Base-by-base conservation (phyloP, 495 filamentous ascomycete species). In the Opeltia flavorubescens region DNA sequence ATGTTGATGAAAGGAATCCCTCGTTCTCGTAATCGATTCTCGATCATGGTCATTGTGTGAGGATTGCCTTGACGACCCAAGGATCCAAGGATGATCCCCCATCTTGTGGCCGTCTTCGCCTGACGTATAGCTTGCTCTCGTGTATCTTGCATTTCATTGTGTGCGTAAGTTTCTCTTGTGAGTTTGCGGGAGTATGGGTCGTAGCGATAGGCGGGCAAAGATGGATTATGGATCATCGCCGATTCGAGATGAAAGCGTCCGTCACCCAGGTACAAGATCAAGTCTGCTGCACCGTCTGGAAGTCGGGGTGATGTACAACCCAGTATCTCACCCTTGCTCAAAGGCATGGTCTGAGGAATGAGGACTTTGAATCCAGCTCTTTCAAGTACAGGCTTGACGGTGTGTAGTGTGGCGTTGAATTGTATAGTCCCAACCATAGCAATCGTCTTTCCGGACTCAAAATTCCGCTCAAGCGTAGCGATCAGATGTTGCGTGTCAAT, bases 181-280 rank as follows among this genome's bases (percentile, higher is more conserved):
- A 99, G 73, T 34, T 83, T 88, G 24, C 89, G 76, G 27, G 86
- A 87, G 65, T 99, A 99, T 0, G 91, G 91, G 58, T 99, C 91
- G 59, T 99, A 99, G 17, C 93, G 79, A 66, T 95, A 96, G 9
- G 93, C 88, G 2, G 89, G 83, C 12, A 95, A 77, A 5, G 64
- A 58, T 0, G 91, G 91, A 64, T 96, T 96, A 60, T 95, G 88
- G 54, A 99, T 99, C 91, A 99, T 96, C 50, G 89, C 89, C 49
- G 81, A 86, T 61, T 99, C 91, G 26, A 99, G 80, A 55, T 99
- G 91, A 71, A 99, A 99, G 42, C 89, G 76, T 17, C 91, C 91
- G 56, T 99, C 91, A 25, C 91, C 91, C 3, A 99, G 75, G 58
- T 99, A 99, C 9, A 99, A 68, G 25, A 99, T 77, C 44, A 85